Conservation (phyloP, 2,329 filamentous ascomycete genomes). For the Fusarium sp. region DNA sequence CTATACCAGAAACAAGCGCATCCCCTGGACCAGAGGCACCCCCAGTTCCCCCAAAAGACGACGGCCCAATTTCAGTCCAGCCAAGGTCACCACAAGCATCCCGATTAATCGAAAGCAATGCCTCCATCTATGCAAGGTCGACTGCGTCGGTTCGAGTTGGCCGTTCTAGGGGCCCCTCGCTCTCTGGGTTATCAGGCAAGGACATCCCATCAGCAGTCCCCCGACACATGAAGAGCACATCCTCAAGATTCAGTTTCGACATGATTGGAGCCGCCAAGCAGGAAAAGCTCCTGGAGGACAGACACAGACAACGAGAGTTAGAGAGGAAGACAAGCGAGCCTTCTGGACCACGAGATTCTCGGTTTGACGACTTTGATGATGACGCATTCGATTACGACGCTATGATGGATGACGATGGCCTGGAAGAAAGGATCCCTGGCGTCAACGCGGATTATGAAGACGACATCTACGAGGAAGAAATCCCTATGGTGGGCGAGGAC, state of each 20-base stretch:
- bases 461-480: slow-evolving; percentile 52
- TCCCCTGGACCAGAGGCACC: slow-evolving; percentile 42
- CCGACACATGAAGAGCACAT: slow-evolving; percentile 79
- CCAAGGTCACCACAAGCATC: slow-evolving; percentile 41
- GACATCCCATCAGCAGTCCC: slow-evolving; percentile 64
- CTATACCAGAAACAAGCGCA: slow-evolving; percentile 7
- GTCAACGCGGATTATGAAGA: slow-evolving; percentile 62
- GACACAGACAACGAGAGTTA: slow-evolving; percentile 74
- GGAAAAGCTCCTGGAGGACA: slow-evolving; percentile 78
- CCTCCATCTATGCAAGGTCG: slow-evolving; percentile 31
- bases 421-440: slow-evolving; percentile 76
- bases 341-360: slow-evolving; percentile 60
- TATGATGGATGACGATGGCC: slow-evolving; percentile 73
- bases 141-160: slow-evolving; percentile 47
- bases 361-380: slow-evolving; percentile 72
- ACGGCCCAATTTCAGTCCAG: slow-evolving; percentile 40
- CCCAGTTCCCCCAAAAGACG: slow-evolving; percentile 56
- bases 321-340: slow-evolving; percentile 64
- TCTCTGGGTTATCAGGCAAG: slow-evolving; percentile 60
- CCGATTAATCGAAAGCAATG: slow-evolving; percentile 33
- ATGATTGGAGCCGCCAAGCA: slow-evolving; percentile 77
- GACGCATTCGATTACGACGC: slow-evolving; percentile 71
- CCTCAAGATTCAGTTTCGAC: slow-evolving; percentile 85
- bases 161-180: slow-evolving; percentile 66
- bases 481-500: slow-evolving; percentile 46